phyloP scores from a whole-genome alignment of 371 early-diverging fungal species.

The Mucor ambiguus region DNA sequence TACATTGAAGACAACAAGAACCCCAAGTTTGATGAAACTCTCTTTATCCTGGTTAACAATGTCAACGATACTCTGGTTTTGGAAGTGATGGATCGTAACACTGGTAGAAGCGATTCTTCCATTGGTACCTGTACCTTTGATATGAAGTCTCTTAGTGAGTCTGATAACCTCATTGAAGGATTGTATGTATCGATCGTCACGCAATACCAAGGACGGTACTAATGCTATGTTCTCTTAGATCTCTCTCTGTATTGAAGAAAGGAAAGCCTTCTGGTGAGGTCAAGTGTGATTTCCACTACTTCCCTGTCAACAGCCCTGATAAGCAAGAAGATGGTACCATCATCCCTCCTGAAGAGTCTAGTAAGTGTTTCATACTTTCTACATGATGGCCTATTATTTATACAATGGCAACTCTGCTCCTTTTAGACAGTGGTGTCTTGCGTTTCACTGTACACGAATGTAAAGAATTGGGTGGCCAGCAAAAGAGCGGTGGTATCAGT shows the following conservation, averaged over 20 bases:
- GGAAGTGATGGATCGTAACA: slow-evolving; percentile 51
- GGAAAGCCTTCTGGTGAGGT: slow-evolving; percentile 52
- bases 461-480: slow-evolving; percentile 43
- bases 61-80: slow-evolving; percentile 36
- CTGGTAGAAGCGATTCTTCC: slow-evolving; percentile 41
- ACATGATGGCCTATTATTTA: not conserved
- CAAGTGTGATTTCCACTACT: slow-evolving; percentile 47
- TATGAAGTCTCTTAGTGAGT: slow-evolving; percentile 57
- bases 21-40: slow-evolving; percentile 52
- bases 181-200: slow-evolving; percentile 23
- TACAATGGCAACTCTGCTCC: not conserved
- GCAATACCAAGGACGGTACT: too few species aligned
- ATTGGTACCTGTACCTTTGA: slow-evolving; percentile 60
- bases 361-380: slow-evolving; percentile 27
- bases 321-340: slow-evolving; percentile 52
- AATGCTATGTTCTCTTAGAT: slow-evolving; percentile 8
- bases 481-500: slow-evolving; percentile 38
- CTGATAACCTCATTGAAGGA: slow-evolving; percentile 34
- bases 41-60: slow-evolving; percentile 46
- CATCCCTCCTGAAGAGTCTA: slow-evolving; percentile 44
- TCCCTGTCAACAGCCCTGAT: slow-evolving; percentile 40
- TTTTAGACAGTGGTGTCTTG: slow-evolving; percentile 54
- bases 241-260: slow-evolving; percentile 38
- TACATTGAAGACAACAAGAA: slow-evolving; percentile 58
- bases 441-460: slow-evolving; percentile 58